phyloP scores from a whole-genome alignment of 768 basidiomycete species.

The Obba rivulosa region DNA sequence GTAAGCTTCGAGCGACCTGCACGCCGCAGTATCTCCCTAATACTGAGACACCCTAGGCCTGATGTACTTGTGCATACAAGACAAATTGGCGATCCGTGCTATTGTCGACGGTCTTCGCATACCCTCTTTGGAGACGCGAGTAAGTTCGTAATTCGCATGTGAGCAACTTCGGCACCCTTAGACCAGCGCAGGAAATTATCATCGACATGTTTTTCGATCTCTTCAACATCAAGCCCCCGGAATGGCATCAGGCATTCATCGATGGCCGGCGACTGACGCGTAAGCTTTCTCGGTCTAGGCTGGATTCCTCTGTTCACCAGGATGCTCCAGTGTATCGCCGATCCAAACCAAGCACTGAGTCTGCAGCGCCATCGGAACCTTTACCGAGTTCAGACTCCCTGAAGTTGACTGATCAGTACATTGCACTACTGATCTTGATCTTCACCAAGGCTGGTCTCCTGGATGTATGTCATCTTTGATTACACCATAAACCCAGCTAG shows the following conservation, averaged over 20 bases:
- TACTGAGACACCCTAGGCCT: constrained; percentile 44
- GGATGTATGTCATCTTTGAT: constrained; percentile 51
- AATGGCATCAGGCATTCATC: constrained; percentile 92
- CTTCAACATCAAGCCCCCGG: constrained; percentile 85
- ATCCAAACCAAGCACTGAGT: constrained; percentile 23
- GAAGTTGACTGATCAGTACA: constrained; percentile 89
- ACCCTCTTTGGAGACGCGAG: constrained; percentile 82
- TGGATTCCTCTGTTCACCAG: not conserved
- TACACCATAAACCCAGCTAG: not conserved
- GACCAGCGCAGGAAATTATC: constrained; percentile 66
- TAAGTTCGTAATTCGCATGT: constrained; percentile 29
- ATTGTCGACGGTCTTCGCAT: constrained; percentile 83
- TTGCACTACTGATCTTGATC: constrained; percentile 77
- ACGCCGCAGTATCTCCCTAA: not conserved
- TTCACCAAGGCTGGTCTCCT: constrained; percentile 84
- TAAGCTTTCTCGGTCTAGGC: constrained; percentile 29
- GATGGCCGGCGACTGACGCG: constrained; percentile 85
- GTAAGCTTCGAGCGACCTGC: constrained; percentile 42
- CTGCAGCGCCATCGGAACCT: constrained; percentile 11
- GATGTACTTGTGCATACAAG: constrained; percentile 91
- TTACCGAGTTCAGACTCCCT: constrained; percentile 46
- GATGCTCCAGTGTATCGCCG: constrained; percentile 68
- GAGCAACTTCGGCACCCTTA: not conserved
- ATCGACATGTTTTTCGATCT: constrained; percentile 94
- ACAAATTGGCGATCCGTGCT: constrained; percentile 79